phyloP scores from a whole-genome alignment of 164 flowering plant species.

The Stephania yunnanensis region DNA sequence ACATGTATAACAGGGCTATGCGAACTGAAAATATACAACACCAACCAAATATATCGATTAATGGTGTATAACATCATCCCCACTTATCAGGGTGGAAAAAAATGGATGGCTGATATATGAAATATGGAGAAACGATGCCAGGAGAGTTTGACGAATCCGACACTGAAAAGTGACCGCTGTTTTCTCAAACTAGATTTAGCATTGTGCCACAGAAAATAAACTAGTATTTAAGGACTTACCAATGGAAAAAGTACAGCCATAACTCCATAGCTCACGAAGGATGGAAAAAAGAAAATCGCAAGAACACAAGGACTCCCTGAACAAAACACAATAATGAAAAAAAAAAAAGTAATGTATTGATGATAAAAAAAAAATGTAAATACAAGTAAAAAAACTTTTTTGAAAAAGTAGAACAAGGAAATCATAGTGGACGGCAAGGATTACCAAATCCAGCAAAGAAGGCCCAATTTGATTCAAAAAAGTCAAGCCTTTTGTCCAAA shows the following conservation, averaged over 20 bases:
- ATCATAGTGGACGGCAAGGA: neutral
- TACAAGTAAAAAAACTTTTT: neutral
- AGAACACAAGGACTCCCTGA: slow-evolving; percentile 92
- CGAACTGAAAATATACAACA: no score
- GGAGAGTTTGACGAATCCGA: no score
- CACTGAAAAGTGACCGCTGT: no score
- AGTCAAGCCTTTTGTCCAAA: slow-evolving; percentile 76
- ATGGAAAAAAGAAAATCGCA: slow-evolving; percentile 71
- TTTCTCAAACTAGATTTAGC: no score
- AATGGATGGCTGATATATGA: no score
- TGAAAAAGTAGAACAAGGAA: neutral
- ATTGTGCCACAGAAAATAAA: neutral
- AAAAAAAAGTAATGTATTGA: neutral
- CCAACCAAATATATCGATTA: no score
- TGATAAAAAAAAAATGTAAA: no score
- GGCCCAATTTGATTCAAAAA: slow-evolving; percentile 94
- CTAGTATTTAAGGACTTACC: slow-evolving; percentile 34
- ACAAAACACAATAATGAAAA: slow-evolving; percentile 12
- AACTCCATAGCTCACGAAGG: slow-evolving; percentile 84
- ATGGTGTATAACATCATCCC: no score
- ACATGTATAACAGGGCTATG: no score
- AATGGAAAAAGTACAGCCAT: slow-evolving; percentile 89
- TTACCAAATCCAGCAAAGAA: slow-evolving; percentile 95
- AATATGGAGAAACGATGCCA: no score
- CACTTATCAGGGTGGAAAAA: no score